phyloP scores from a whole-genome alignment of 1,139 yeast genomes.

The Lodderomyces orthopsilosis region DNA sequence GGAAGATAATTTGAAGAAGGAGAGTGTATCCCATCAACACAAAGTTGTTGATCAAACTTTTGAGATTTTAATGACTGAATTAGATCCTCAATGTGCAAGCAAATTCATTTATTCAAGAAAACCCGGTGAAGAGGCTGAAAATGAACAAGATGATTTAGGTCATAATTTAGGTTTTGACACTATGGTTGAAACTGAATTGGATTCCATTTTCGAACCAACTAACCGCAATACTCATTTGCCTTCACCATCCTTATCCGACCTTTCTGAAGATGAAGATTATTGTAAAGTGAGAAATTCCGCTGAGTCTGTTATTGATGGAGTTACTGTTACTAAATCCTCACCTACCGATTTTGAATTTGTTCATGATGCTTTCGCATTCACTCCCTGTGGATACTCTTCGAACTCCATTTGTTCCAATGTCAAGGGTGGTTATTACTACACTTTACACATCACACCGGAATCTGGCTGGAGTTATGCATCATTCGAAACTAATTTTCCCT shows the following conservation, averaged over 20 bases:
- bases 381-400: conserved; percentile 96
- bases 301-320: not conserved
- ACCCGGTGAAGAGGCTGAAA: conserved; percentile 47
- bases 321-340: not conserved
- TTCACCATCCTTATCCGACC: conserved; percentile 35
- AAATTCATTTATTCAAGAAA: conserved; percentile 60
- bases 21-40: not conserved
- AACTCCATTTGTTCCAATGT: conserved; percentile 64
- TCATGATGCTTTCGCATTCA: conserved; percentile 87
- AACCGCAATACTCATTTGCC: conserved; percentile 28
- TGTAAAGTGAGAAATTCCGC: not conserved
- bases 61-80: conserved; percentile 88
- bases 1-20: conserved; percentile 4
- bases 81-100: conserved; percentile 56
- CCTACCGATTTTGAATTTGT: conserved; percentile 27
- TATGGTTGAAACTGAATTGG: conserved; percentile 59
- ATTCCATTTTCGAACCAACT: conserved; percentile 46
- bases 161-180: conserved; percentile 71
- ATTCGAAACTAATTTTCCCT: conserved; percentile 82
- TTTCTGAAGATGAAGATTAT: conserved; percentile 20
- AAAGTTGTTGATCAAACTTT: conserved; percentile 64
- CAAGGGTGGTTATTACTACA: conserved; percentile 68
- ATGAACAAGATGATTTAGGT: conserved; percentile 67
- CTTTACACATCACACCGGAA: conserved; percentile 94
- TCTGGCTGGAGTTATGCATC: conserved; percentile 94